Base-by-base conservation (phyloP, 495 filamentous ascomycete species). In the Penicillium verhagenii region DNA sequence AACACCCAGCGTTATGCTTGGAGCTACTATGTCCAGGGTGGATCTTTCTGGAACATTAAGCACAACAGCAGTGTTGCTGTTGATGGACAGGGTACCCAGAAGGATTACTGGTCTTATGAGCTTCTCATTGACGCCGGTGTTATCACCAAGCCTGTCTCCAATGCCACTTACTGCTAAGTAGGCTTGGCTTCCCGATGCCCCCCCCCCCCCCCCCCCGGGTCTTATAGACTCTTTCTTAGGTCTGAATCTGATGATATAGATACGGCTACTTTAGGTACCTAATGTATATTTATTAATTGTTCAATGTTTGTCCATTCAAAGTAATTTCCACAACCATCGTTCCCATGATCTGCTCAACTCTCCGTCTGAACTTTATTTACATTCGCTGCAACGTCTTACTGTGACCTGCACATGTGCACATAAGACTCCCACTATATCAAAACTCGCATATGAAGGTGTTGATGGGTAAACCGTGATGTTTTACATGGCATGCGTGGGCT, bases 11-110 rank as follows among this genome's bases (percentile, higher is more conserved):
- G 50, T 8, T 58, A 53, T 43, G 56, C 56, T 13, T 58, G 45
- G 56, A 53, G 45, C 50, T 51, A 48, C 21, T 58, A 53, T 46
- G 50, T 40, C 11, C 50, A 49, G 25, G 50, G 56, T 46, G 56
- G 50, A 20, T 50, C 38, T 33, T 45, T 58, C 56, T 58, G 45
- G 50, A 58, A 50, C 21, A 53, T 49, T 18, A 58, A 58, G 50
- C 56, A 58, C 20, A 58, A 53, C 45, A 58, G 56, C 50, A 53
- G 37, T 37, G 50, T 39, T 39, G 56, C 35, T 21, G 56, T 58
- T 38, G 50, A 53, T 50, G 50, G 56, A 4, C 56, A 58, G 38
- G 56, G 56, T 40, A 50, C 44, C 26, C 45, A 52, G 52, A 37
- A 25, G 33, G 57, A 47, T 29, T 54, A 51, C 47, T 54, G 52